A percentile compares a stretch with the other conserved stretches of the same genome.
phyloP scores from a whole-genome alignment of 257 asterid genomes.

The Nyctanthes arbortristis region DNA sequence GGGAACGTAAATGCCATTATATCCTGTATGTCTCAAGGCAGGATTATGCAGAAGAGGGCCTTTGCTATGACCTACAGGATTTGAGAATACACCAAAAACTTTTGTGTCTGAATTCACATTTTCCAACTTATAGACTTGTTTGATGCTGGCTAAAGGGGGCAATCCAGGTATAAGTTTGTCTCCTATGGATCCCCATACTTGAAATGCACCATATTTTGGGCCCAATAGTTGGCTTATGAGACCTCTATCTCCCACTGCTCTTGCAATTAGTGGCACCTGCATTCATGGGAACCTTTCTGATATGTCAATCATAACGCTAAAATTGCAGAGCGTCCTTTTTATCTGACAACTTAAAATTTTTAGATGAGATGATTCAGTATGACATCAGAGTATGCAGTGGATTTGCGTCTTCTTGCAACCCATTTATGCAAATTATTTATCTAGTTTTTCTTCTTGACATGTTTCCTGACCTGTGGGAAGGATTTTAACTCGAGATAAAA shows the following conservation, averaged over 20 bases:
- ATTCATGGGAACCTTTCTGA: neutral
- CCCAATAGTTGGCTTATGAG: constrained; percentile 70
- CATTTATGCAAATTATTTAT: too few species aligned
- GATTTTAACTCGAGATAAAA: too few species aligned
- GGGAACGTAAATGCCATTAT: constrained; percentile 71
- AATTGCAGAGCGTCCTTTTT: too few species aligned
- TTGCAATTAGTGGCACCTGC: constrained; percentile 58
- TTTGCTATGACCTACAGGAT: constrained; percentile 71
- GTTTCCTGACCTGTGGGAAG: too few species aligned
- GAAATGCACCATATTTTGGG: constrained; percentile 68
- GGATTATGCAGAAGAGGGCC: constrained; percentile 78
- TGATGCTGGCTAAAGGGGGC: constrained; percentile 58
- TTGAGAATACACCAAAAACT: constrained; percentile 61
- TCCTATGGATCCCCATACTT: constrained; percentile 48
- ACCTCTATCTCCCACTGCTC: constrained; percentile 69
- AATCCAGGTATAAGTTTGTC: constrained; percentile 47
- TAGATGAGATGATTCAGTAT: neutral
- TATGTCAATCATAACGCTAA: too few species aligned
- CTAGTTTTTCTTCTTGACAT: too few species aligned
- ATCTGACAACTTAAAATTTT: neutral
- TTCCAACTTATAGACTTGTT: constrained; percentile 55
- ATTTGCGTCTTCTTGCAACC: too few species aligned
- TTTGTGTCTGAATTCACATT: constrained; percentile 50
- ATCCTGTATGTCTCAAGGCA: constrained; percentile 56
- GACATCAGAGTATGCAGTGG: neutral